phyloP scores from a whole-genome alignment of 2,329 filamentous ascomycete species.

The Paramyrothecium sp. region DNA sequence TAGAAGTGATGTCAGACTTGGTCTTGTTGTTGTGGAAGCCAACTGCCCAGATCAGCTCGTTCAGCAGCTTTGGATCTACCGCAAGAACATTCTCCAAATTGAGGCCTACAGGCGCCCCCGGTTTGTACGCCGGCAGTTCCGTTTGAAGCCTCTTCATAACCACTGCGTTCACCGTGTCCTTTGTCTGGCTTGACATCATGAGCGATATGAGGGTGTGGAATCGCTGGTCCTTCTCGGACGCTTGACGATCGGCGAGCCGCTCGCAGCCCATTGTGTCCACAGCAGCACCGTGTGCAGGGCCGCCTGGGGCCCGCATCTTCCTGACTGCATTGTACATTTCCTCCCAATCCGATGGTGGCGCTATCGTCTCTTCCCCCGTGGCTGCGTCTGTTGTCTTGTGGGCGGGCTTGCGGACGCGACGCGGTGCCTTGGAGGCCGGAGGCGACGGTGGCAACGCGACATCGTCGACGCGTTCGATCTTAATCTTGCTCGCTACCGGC shows the following conservation, averaged over 20 bases:
- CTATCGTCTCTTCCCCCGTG: slow-evolving; percentile 36
- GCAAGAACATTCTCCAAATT: slow-evolving; percentile 76
- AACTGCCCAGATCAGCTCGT: slow-evolving; percentile 77
- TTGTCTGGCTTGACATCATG: slow-evolving; percentile 92
- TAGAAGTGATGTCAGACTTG: slow-evolving; percentile 35
- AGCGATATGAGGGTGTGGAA: slow-evolving; percentile 85
- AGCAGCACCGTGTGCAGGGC: slow-evolving; percentile 67
- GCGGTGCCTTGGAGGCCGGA: slow-evolving; percentile 22
- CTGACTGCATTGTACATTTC: slow-evolving; percentile 75
- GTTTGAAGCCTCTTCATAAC: slow-evolving; percentile 79
- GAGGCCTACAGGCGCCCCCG: slow-evolving; percentile 51
- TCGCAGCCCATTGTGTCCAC: slow-evolving; percentile 99
- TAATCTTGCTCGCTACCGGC: slow-evolving; percentile 23
- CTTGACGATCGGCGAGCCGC: slow-evolving; percentile 57
- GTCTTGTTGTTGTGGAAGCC: slow-evolving; percentile 97
- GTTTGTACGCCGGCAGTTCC: slow-evolving; percentile 57
- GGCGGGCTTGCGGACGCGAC: slow-evolving; percentile 43
- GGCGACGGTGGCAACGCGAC: slow-evolving; percentile 17
- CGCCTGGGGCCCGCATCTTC: slow-evolving; percentile 65
- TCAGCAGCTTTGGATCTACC: slow-evolving; percentile 62
- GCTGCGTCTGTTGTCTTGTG: slow-evolving; percentile 38
- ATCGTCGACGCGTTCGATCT: slow-evolving; percentile 36
- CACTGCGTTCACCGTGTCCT: slow-evolving; percentile 84
- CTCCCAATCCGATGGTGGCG: slow-evolving; percentile 80
- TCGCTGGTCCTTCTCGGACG: slow-evolving; percentile 57